phyloP scores from a whole-genome alignment of 768 basidiomycete species.

The Chalciporus chontae region DNA sequence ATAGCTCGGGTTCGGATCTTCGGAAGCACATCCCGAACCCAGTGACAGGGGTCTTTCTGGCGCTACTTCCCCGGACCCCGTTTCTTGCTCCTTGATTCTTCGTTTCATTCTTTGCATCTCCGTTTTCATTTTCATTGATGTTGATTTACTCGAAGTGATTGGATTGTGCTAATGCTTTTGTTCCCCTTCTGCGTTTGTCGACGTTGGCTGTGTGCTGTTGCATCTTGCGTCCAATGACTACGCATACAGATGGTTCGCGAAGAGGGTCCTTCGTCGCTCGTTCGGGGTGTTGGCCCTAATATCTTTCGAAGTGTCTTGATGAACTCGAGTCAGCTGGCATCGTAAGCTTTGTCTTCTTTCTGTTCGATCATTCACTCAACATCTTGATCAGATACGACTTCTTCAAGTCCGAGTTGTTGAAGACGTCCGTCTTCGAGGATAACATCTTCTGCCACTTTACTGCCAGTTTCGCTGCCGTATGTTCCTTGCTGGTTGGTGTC shows the following conservation, averaged over 20 bases:
- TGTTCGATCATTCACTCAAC: not conserved
- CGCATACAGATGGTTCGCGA: conserved; percentile 75
- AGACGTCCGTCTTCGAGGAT: conserved; percentile 69
- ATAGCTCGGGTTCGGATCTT: not conserved
- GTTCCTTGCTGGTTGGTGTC: conserved; percentile 17
- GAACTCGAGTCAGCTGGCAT: conserved; percentile 91
- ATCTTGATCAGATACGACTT: conserved; percentile 68
- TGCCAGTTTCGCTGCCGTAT: conserved; percentile 81
- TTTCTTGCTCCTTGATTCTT: not conserved
- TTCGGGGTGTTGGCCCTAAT: conserved; percentile 78
- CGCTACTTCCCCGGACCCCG: not conserved
- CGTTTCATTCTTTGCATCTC: not conserved
- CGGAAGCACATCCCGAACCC: not conserved
- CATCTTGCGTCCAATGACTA: not conserved
- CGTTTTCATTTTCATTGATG: not conserved
- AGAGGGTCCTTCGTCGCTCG: conserved; percentile 74
- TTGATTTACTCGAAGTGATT: not conserved
- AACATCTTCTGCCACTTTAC: conserved; percentile 83
- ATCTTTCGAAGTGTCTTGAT: conserved; percentile 83
- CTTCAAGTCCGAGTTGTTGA: conserved; percentile 81
- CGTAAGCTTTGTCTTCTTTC: conserved; percentile 44
- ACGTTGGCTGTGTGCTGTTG: not conserved
- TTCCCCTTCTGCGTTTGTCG: not conserved
- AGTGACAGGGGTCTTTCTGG: not conserved
- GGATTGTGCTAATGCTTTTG: conserved; percentile 6